phyloP scores from a whole-genome alignment of 257 asterid species.

The Lantana camara region DNA sequence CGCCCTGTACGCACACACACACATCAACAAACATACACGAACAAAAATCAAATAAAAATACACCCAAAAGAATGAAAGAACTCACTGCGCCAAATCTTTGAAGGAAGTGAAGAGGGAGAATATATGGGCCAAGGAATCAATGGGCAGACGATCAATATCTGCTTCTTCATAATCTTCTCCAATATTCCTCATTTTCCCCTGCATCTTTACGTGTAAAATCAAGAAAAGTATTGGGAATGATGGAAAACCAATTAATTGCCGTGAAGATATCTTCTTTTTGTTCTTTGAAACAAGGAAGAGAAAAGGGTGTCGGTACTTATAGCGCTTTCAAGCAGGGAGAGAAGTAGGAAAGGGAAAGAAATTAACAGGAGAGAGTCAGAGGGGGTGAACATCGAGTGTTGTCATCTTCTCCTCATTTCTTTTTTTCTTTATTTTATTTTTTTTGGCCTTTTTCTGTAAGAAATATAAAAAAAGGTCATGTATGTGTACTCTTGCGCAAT shows the following conservation, averaged over 20 bases:
- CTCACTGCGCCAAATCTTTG: conserved; percentile 86
- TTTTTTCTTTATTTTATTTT: too few relatives aligned
- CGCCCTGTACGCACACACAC: conserved; percentile 40
- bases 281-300: neutral
- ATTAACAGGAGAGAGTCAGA: conserved; percentile 20
- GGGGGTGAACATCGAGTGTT: conserved; percentile 39
- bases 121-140: conserved; percentile 77
- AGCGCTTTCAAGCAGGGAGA: conserved; percentile 36
- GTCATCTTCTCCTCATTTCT: conserved; percentile 55
- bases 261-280: neutral
- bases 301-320: conserved; percentile 2
- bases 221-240: neutral
- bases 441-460: too few relatives aligned
- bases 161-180: conserved; percentile 48
- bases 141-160: conserved; percentile 75
- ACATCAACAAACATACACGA: neutral
- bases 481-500: too few relatives aligned
- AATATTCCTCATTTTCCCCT: conserved; percentile 32
- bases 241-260: neutral
- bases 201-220: neutral
- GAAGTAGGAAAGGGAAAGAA: neutral
- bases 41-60: neutral
- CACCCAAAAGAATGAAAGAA: conserved; percentile 8
- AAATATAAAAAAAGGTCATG: too few relatives aligned
- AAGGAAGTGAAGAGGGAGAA: conserved; percentile 71